Conservation (phyloP, 2,329 filamentous ascomycete genomes). For the Rutstroemia sp. region DNA sequence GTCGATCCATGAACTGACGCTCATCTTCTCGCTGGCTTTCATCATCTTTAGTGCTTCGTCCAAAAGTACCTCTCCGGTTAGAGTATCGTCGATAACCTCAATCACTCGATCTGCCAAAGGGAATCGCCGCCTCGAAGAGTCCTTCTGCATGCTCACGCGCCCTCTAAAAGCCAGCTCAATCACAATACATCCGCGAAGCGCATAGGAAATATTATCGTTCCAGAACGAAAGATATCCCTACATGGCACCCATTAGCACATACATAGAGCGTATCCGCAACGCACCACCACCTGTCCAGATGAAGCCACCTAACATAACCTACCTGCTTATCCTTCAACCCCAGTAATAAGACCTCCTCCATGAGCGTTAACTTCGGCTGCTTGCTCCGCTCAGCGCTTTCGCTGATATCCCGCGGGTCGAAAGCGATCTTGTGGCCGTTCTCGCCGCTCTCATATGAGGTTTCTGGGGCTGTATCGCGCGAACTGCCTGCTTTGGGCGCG, state of each 20-base stretch:
- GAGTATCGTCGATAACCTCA: constrained; percentile 92
- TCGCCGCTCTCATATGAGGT: constrained; percentile 88
- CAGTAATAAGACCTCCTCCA: constrained; percentile 95
- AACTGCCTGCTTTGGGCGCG: constrained; percentile 52
- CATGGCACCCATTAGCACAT: constrained; percentile 4
- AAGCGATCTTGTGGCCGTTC: constrained; percentile 98
- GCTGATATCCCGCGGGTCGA: constrained; percentile 92
- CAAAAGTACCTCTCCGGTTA: constrained; percentile 93
- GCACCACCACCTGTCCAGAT: constrained; percentile 9
- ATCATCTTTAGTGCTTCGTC: constrained; percentile 99
- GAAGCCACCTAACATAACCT: constrained; percentile 48
- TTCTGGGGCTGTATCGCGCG: constrained; percentile 52
- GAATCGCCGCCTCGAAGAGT: constrained; percentile 84
- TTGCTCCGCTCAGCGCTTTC: constrained; percentile 95
- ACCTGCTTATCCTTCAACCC: constrained; percentile 99
- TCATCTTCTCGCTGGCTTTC: constrained; percentile 99
- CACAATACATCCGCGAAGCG: constrained; percentile 93
- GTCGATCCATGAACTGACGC: constrained; percentile 98
- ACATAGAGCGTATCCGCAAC: neutral
- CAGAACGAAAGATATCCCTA: constrained; percentile 98
- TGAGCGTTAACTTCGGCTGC: constrained; percentile 95
- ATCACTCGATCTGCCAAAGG: constrained; percentile 89
- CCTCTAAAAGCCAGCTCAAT: constrained; percentile 94
- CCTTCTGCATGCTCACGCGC: constrained; percentile 97
- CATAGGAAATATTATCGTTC: constrained; percentile 99